Evolutionary conservation across 768 basidiomycete species (phyloP).

Genomic region (Trichaptum fuscoviolaceum): DNA sequence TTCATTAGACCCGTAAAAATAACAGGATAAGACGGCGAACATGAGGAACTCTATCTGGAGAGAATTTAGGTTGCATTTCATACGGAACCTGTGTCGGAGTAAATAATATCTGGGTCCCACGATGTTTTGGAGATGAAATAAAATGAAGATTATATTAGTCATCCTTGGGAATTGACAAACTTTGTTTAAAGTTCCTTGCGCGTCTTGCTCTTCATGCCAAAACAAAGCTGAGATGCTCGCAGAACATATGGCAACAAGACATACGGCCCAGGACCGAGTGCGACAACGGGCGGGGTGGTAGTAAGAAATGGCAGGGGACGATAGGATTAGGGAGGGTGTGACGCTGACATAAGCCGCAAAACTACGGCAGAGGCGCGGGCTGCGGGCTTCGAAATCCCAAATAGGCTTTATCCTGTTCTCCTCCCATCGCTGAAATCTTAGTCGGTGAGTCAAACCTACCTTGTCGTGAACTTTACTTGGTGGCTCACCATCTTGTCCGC

Average conservation of each 20-base stretch:
- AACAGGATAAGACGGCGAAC: background rate
- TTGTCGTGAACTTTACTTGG: conserved; percentile 54
- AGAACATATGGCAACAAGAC: background rate
- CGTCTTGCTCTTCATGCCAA: background rate
- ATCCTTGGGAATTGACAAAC: background rate
- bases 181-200: conserved; percentile 1
- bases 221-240: background rate
- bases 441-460: conserved; percentile 71
- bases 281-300: background rate
- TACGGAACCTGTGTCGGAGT: conserved; percentile 1
- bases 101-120: conserved; percentile 1
- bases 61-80: background rate
- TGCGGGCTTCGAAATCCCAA: conserved; percentile 21
- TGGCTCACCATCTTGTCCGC: conserved; percentile 30
- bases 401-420: conserved; percentile 29
- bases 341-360: conserved; percentile 1
- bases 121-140: background rate
- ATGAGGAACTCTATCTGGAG: background rate
- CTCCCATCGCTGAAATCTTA: conserved; percentile 23
- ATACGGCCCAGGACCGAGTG: background rate
- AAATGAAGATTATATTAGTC: background rate
- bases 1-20: background rate
- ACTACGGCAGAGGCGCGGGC: conserved; percentile 21
- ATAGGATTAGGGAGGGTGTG: background rate
- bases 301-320: background rate